A percentile compares a stretch with the other conserved stretches of the same genome.
phyloP scores from a whole-genome alignment of 2,329 filamentous ascomycete genomes.

The Fusarium scirpi region DNA sequence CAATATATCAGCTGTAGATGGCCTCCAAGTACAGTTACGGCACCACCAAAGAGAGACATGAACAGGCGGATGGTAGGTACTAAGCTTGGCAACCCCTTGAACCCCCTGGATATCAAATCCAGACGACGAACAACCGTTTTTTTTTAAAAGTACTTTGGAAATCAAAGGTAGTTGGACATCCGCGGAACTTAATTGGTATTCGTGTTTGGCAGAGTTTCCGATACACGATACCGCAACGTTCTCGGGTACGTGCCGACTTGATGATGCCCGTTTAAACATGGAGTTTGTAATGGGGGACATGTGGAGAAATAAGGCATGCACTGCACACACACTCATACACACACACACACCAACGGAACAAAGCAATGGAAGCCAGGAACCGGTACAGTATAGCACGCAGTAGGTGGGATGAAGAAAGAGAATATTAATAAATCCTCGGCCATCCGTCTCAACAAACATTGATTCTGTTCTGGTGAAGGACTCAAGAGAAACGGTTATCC shows the following conservation, averaged over 20 bases:
- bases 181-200: background rate
- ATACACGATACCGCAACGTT: conserved; percentile 15
- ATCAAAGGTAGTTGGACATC: background rate
- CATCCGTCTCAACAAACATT: background rate
- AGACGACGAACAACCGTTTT: background rate
- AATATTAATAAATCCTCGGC: background rate
- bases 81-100: conserved; percentile 9
- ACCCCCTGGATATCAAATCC: background rate
- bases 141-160: background rate
- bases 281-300: background rate
- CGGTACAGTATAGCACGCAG: background rate
- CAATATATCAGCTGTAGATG: background rate
- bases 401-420: background rate
- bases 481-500: background rate
- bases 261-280: conserved; percentile 4
- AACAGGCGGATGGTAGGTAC: background rate
- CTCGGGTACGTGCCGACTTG: conserved; percentile 27
- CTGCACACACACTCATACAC: background rate
- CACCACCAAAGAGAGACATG: background rate
- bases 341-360: conserved; percentile 15
- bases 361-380: background rate
- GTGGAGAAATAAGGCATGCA: conserved; percentile 20
- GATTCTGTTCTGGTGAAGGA: background rate
- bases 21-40: background rate
- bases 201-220: conserved; percentile 1